Evolutionary conservation across 257 asterid species (phyloP).

Genomic region (Rubia yunnanensis): DNA sequence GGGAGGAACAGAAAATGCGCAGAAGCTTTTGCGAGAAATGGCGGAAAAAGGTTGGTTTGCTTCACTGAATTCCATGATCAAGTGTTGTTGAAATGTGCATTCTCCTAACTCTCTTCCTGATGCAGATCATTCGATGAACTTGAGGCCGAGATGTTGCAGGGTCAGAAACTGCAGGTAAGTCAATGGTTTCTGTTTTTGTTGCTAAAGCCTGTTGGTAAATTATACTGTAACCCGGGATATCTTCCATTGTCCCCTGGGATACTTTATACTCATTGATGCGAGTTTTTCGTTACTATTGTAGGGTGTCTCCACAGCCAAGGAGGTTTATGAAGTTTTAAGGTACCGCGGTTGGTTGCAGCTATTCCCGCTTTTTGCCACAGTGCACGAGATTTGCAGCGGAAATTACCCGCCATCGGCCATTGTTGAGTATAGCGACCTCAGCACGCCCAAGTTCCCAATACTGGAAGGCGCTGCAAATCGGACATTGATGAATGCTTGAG

Average conservation of each 20-base stretch:
- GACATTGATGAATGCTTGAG: not conserved
- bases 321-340: conserved; percentile 66
- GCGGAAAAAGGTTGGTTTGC: conserved; percentile 53
- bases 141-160: conserved; percentile 88
- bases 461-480: conserved; percentile 35
- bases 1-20: conserved; percentile 95
- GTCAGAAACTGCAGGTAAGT: conserved; percentile 81
- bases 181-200: not conserved
- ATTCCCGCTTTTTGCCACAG: conserved; percentile 85
- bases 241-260: too few relatives aligned
- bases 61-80: not conserved
- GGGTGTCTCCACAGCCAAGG: conserved; percentile 93
- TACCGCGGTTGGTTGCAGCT: conserved; percentile 74
- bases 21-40: conserved; percentile 77
- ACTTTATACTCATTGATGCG: too few relatives aligned
- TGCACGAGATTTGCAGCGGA: conserved; percentile 78
- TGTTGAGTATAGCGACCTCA: conserved; percentile 50
- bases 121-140: conserved; percentile 72
- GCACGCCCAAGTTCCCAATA: conserved; percentile 38
- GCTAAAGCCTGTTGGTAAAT: too few relatives aligned
- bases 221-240: too few relatives aligned
- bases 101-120: conserved; percentile 2
- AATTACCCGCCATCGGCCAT: conserved; percentile 73
- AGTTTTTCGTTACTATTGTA: conserved; percentile 11
- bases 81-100: not conserved